Evolutionary conservation across 805 yeast species (phyloP), one percentile per base, ranked within the genome.

Genomic region (Pichia nanzhaoensis): DNA sequence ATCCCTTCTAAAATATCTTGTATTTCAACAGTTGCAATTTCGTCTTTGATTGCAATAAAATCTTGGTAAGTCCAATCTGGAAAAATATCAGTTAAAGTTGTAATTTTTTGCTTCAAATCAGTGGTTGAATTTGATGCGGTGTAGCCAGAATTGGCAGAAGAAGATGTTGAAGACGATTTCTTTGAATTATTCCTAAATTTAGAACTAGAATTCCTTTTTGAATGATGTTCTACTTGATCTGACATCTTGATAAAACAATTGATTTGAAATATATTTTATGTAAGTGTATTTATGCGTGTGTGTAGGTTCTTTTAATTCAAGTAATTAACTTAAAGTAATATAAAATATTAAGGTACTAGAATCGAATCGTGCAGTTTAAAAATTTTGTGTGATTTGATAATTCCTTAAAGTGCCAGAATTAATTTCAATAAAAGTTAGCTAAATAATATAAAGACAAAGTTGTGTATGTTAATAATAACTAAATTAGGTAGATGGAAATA

Each of bases 31-130:
- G 54, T 72, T 55, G 63, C 57, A 51, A 82, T 77, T 66, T 93
- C 98, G 47, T 73, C 71, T 55, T 90, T 79, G 48, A 88, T 79
- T 43, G 82, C 77, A 38, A 72, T 67, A 60, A 93, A 78, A 61
- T 93, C 99, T 24, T 85, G 95, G 44, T 75, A 71, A 39, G 85
- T 76, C 99, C 99, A 93, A 61, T 86, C 96, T 37, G 97, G 95
- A 69, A 93, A 90, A 71, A 93, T 73, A 66, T 91, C 98, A 41
- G 73, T 65, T 55, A 91, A 75, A 32, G 84, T 77, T 44, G 66
- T 66, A 48, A 77, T 69, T 61, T 75, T 64, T 42, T 57, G 52
- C 51, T 64, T 68, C 41, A 67, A 50, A 41, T 58, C 64, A 35
- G 47, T 32, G 16, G 59, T 48, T 40, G 53, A 54, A 43, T 46